Evolutionary conservation across 768 basidiomycete genomes (phyloP).

Genomic region (Antrodiella citrinella): DNA sequence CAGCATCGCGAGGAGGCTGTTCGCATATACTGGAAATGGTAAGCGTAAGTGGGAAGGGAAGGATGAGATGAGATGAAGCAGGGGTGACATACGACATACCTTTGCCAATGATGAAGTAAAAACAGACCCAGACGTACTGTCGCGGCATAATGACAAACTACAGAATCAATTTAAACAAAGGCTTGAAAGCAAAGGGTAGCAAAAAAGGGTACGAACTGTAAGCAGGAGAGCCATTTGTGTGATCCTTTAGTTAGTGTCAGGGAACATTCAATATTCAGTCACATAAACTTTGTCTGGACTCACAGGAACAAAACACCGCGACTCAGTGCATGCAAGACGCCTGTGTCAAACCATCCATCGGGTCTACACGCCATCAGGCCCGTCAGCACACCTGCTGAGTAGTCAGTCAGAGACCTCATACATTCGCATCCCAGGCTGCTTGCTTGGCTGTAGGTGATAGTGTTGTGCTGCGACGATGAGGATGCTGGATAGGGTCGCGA

Average conservation of each 20-base stretch:
- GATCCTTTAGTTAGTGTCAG: too few relatives aligned
- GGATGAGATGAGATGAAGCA: neutral
- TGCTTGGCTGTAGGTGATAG: conserved; percentile 9
- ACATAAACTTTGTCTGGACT: too few relatives aligned
- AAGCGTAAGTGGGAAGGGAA: neutral
- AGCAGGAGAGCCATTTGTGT: neutral
- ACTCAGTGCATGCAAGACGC: conserved; percentile 14
- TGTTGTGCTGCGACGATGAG: conserved; percentile 11
- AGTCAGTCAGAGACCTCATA: too few relatives aligned
- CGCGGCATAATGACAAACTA: conserved; percentile 9
- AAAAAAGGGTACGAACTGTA: neutral
- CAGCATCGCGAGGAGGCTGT: conserved; percentile 16
- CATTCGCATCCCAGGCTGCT: conserved; percentile 14
- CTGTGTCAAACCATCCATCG: conserved; percentile 8
- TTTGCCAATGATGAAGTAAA: conserved; percentile 16
- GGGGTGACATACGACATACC: conserved; percentile 2
- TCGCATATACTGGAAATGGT: conserved; percentile 13
- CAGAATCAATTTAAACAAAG: neutral
- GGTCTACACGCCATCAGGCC: too few relatives aligned
- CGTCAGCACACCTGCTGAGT: too few relatives aligned
- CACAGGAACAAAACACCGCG: conserved; percentile 17
- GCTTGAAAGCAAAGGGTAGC: too few relatives aligned
- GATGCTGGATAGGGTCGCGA: conserved; percentile 9
- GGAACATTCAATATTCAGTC: too few relatives aligned
- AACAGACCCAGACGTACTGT: conserved; percentile 14